phyloP scores from a whole-genome alignment of 75 land plant genomes.

The Cupressus sempervirens region DNA sequence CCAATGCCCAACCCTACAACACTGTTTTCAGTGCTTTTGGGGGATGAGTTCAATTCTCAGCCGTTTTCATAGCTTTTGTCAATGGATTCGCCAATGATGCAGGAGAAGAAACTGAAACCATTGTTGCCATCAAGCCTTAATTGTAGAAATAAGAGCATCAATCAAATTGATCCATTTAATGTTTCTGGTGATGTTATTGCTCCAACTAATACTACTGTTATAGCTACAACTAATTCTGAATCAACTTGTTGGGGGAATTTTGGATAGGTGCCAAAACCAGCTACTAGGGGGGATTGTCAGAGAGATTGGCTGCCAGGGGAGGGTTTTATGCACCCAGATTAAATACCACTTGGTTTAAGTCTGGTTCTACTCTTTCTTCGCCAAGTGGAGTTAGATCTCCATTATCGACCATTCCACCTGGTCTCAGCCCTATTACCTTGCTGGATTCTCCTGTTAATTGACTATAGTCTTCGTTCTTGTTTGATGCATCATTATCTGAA shows the following conservation, averaged over 20 bases:
- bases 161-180: constrained; percentile 1
- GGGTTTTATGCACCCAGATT: constrained; percentile 54
- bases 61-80: not conserved
- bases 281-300: constrained; percentile 33
- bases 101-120: constrained; percentile 7
- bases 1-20: not conserved
- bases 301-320: constrained; percentile 56
- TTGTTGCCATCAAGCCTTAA: not conserved
- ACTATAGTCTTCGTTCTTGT: too few relatives aligned
- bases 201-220: not conserved
- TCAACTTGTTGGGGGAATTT: not conserved
- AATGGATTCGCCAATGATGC: not conserved
- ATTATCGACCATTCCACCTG: constrained; percentile 66
- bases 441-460: constrained; percentile 58
- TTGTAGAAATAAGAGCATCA: not conserved
- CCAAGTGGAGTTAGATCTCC: constrained; percentile 32
- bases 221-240: not conserved
- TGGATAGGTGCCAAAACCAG: constrained; percentile 6
- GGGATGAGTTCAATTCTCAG: not conserved
- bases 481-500: too few relatives aligned
- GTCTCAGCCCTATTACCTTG: constrained; percentile 69
- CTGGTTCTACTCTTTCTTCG: constrained; percentile 16
- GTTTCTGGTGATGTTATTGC: not conserved
- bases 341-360: constrained; percentile 36
- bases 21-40: not conserved